These are phyloP conservation scores for Shiraia bambusicola DNA, from an alignment of 2,329 filamentous ascomycete species.

Conservation along the genomic window DNA sequence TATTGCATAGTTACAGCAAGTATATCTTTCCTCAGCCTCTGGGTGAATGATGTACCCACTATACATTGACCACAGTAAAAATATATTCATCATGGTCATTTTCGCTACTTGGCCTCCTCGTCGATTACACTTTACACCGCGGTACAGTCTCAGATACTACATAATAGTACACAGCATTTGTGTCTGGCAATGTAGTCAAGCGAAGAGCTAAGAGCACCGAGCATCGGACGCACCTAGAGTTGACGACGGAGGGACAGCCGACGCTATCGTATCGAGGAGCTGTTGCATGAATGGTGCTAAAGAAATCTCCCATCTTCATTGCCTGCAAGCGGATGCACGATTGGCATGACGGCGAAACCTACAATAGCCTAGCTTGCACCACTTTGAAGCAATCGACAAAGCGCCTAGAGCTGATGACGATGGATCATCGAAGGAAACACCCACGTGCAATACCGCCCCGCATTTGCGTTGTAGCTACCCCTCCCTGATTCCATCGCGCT, in stretches of 20 bases:
- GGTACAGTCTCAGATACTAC: too few species aligned
- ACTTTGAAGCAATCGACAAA: conserved; percentile 6
- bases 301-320: neutral
- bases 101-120: too few species aligned
- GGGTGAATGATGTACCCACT: neutral
- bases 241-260: neutral
- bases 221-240: neutral
- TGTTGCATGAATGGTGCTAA: neutral
- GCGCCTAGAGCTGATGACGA: conserved; percentile 10
- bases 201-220: too few species aligned
- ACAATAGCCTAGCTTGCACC: conserved; percentile 8
- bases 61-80: neutral
- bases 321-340: neutral
- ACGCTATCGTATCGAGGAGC: too few species aligned
- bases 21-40: neutral
- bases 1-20: neutral
- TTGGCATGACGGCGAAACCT: conserved; percentile 3
- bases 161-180: too few species aligned
- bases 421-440: conserved; percentile 14
- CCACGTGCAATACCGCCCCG: conserved; percentile 33
- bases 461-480: conserved; percentile 32
- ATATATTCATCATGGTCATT: neutral
- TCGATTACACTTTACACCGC: too few species aligned
- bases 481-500: conserved; percentile 29
- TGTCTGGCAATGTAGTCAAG: too few species aligned